Base-by-base conservation (phyloP, 164 flowering plant species). In the Saururus chinensis region DNA sequence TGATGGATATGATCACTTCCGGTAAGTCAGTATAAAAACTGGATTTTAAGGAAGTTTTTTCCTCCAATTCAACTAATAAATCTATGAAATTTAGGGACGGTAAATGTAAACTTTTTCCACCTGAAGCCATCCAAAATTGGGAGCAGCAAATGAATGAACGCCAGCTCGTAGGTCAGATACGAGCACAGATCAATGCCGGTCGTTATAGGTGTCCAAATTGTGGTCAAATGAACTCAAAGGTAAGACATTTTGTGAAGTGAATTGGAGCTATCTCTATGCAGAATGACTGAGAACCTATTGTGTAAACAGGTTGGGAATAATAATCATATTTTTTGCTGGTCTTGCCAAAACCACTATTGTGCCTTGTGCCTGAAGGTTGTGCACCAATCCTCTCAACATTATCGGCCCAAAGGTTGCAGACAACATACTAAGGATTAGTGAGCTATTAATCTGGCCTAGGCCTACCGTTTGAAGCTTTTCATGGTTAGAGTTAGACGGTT, bases 291-390 rank as follows among this genome's bases (percentile, higher is more conserved):
- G 11, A 45, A 10, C 49, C 17, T 45, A 8, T 45, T 12, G 49
- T 21, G 57, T 19, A 12, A 56, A 60, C 87, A 88, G 95, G 76
- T 87, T 21, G 91, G 81, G 4, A 89, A 87, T 62, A 92, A 92
- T 73, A 92, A 92, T 71, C 98, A 88, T 73, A 74, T 87, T 5
- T 79, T 77, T 70, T 88, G 98, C 75, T 88, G 96, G 98, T 75
- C 90, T 59, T 92, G 98, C 79, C 95, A 84, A 69, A 66, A 19
- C 42, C 96, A 87, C 62, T 87, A 77, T 52, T 92, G 98, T 70
- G 86, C 81, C 68, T 67, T 85, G 54, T 92, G 95, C 66, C 71
- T 63, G 60, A 79, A 82, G 70, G 57, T 70, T 40, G 91, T 92
- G 25, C 75, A 76, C 52, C 90, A 92, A 21, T 67, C 82, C 64